phyloP scores from a whole-genome alignment of 176 grass and related monocot genomes.

The Oryza officinalis region DNA sequence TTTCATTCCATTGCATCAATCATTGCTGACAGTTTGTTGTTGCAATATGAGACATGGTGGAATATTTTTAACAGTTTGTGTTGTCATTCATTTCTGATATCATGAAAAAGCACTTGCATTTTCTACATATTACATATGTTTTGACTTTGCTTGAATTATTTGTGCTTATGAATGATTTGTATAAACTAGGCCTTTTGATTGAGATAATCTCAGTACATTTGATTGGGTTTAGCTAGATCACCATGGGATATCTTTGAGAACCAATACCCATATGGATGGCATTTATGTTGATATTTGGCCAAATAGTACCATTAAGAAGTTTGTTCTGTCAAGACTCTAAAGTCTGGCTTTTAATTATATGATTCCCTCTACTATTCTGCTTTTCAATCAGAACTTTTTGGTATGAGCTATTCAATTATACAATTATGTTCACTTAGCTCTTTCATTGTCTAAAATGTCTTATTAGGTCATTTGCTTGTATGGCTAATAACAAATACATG shows the following conservation, averaged over 20 bases:
- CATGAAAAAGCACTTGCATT: not conserved
- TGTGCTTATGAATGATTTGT: not conserved
- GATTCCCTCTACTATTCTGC: not conserved
- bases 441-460: not conserved
- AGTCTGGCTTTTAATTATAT: not conserved
- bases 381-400: not conserved
- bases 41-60: not conserved
- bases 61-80: not conserved
- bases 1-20: conserved; percentile 5
- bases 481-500: not conserved
- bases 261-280: not conserved
- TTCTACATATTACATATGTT: conserved; percentile 9
- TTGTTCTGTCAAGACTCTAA: not conserved
- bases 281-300: not conserved
- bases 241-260: not conserved
- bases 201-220: conserved; percentile 13
- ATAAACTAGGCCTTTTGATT: conserved; percentile 20
- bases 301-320: not conserved
- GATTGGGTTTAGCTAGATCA: conserved; percentile 6
- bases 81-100: not conserved
- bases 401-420: not conserved
- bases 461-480: not conserved
- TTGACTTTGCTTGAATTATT: not conserved
- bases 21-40: conserved; percentile 8
- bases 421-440: not conserved